These are phyloP conservation scores for Pilasporangium apinafurcum DNA, from an alignment of 352 stramenopile species.

Conservation along the genomic window DNA sequence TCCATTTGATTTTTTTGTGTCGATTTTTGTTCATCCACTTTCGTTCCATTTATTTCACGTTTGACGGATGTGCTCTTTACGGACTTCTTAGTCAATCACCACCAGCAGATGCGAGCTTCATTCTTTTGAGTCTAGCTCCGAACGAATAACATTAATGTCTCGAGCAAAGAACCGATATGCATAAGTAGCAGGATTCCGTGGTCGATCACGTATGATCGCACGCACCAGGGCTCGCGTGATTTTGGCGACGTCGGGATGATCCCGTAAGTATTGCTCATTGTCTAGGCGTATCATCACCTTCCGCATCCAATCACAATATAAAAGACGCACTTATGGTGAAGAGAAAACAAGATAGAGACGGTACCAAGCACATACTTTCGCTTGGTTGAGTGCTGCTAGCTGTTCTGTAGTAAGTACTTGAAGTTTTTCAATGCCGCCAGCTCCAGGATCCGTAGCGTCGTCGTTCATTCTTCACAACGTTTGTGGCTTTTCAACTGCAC, in stretches of 20 bases:
- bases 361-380: slow-evolving; percentile 26
- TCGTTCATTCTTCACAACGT: slow-evolving; percentile 3
- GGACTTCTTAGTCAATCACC: no score
- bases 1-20: no score
- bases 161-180: slow-evolving; percentile 57
- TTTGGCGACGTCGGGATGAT: slow-evolving; percentile 52
- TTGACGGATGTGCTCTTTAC: no score
- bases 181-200: slow-evolving; percentile 38
- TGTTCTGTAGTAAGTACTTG: slow-evolving; percentile 58
- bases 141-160: slow-evolving; percentile 16
- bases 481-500: neutral
- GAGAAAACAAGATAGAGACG: neutral
- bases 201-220: slow-evolving; percentile 47
- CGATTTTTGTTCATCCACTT: neutral
- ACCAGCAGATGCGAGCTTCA: no score
- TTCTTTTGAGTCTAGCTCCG: slow-evolving; percentile 42
- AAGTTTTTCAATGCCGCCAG: slow-evolving; percentile 28
- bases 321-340: no score
- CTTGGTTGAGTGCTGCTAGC: slow-evolving; percentile 56
- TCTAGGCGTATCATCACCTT: slow-evolving; percentile 76
- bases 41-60: no score
- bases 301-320: no score
- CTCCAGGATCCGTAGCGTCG: neutral
- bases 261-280: slow-evolving; percentile 69
- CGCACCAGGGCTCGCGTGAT: slow-evolving; percentile 52